Percentiles rank a stretch among this genome's conserved stretches.
phyloP scores from a whole-genome alignment of 148 eudicot genomes.

The Rhododendron molle region DNA sequence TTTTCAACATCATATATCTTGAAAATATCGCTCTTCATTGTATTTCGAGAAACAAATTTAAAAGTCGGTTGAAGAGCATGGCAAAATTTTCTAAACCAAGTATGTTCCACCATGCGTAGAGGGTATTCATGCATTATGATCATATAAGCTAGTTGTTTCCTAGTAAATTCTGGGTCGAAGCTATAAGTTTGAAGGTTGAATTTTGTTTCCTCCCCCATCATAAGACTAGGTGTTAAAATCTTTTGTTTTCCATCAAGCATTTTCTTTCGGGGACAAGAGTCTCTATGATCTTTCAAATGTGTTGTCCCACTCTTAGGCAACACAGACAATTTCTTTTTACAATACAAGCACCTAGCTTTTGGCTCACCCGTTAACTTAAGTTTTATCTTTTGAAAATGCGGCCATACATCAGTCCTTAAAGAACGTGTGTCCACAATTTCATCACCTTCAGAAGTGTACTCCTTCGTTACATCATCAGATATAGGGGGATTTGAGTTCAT shows the following conservation, averaged over 20 bases:
- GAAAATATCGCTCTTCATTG: conserved; percentile 3
- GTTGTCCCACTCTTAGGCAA: not conserved
- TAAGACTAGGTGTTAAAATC: not conserved
- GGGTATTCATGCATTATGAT: not conserved
- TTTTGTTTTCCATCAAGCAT: not conserved
- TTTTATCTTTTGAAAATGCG: too few species aligned
- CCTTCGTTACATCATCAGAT: too few species aligned
- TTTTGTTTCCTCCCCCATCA: not conserved
- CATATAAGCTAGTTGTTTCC: not conserved
- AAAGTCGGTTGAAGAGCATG: not conserved
- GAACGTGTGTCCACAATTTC: too few species aligned
- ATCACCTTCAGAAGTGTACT: too few species aligned
- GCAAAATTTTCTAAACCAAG: not conserved
- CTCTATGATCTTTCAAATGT: not conserved
- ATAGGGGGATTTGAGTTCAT: too few species aligned
- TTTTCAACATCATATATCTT: conserved; percentile 15
- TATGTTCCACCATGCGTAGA: not conserved
- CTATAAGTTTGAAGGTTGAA: not conserved
- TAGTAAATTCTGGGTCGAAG: not conserved
- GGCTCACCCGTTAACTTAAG: too few species aligned
- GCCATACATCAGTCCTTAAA: too few species aligned
- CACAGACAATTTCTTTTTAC: not conserved
- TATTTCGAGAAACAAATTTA: not conserved
- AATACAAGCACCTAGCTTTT: not conserved
- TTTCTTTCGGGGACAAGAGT: not conserved